Evolutionary conservation across 495 filamentous ascomycete species (phyloP).

Genomic region (Penicillium goetzii): DNA sequence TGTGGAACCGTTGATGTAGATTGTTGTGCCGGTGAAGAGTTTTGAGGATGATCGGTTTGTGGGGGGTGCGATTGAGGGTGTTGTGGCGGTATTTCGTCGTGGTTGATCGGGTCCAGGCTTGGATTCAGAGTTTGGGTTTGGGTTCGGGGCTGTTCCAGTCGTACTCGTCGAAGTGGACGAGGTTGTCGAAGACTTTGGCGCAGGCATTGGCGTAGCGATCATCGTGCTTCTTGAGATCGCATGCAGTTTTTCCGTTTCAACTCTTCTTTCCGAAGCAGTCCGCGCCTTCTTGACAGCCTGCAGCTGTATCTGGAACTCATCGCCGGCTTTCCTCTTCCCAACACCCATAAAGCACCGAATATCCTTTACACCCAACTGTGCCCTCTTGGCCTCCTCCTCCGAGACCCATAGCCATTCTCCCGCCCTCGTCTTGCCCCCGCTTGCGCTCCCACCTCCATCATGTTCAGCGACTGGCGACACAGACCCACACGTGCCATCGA

Average conservation of each 20-base stretch:
- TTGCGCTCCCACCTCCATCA: neutral
- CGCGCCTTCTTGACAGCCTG: conserved; percentile 21
- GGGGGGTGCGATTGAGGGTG: neutral
- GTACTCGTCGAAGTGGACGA: neutral
- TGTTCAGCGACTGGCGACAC: conserved; percentile 5
- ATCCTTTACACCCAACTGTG: conserved; percentile 38
- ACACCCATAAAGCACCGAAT: conserved; percentile 45
- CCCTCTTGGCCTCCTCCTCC: conserved; percentile 23
- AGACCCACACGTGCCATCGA: conserved; percentile 24
- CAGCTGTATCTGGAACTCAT: conserved; percentile 1
- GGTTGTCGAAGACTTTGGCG: neutral
- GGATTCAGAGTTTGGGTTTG: neutral
- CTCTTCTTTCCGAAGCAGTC: neutral
- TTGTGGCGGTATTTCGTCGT: neutral
- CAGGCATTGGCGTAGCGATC: too few species aligned
- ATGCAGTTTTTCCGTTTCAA: neutral
- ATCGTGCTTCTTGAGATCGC: neutral
- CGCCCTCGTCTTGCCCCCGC: neutral
- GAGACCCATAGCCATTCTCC: conserved; percentile 27
- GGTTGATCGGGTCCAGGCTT: neutral
- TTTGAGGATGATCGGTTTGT: conserved; percentile 6
- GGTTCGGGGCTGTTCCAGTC: neutral
- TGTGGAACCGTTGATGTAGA: conserved; percentile 92
- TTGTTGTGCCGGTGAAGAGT: conserved; percentile 67
- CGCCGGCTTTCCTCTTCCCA: conserved; percentile 31